Evolutionary conservation across 179 eudicot genomes (phyloP), one percentile per base, ranked within the genome.

Genomic region (Silene noctiflora): DNA sequence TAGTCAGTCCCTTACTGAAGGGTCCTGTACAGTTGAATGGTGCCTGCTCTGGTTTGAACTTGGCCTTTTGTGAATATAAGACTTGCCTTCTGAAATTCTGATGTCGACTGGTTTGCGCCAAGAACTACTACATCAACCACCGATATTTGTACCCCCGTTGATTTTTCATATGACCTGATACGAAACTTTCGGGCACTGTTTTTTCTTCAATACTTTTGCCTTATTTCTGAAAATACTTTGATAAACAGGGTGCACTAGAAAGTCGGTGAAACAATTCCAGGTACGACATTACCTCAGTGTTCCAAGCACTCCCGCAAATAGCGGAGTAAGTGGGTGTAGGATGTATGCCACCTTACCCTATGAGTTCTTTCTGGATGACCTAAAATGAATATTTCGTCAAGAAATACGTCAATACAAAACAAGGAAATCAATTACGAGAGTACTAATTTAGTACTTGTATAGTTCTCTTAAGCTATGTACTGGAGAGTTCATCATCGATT

Each of bases 401-500:
- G 42, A 4, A 35, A 0, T 35, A 39, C 0, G 46, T 39, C 46
- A 39, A 39, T 7, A 8, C 46, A 11, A 7, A 39, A 7, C 46
- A 39, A 39, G 17, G 56, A 13, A 12, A 12, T 51, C 14, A 51
- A 39, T 39, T 39, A 51, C 1, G 56, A 51, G 56, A 51, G 16
- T 35, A 20, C 62, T 60, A 67, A 73, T 22, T 69, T 72, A 62
- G 31, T 78, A 68, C 39, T 42, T 74, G 75, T 74, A 61, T 61
- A 46, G 16, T 63, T 71, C 61, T 73, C 82, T 76, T 72, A 64
- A 33, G 39, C 39, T 33, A 33, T 33, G 39, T 27, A 67, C 66
- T 48, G 74, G 71, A 79, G 80, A 79, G 80, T 82, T 73, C 82
- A 82, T 78, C 87, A 83, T 85, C 74, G 77, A 76, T 46, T 42